phyloP scores from a whole-genome alignment of 2,329 filamentous ascomycete species.

The Alternaria angustiovoidea region DNA sequence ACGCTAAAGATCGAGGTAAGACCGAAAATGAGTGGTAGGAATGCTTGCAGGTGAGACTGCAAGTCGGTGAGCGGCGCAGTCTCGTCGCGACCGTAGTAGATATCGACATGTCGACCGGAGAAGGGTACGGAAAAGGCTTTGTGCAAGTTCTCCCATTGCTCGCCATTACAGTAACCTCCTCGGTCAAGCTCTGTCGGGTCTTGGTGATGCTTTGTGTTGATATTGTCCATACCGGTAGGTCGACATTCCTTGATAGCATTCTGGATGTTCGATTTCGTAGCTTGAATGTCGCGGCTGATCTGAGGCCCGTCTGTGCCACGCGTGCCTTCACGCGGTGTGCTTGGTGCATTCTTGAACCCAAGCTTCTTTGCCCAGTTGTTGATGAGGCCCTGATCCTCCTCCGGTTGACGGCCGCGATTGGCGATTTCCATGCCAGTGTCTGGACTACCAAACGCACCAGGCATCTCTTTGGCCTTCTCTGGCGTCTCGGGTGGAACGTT shows the following conservation, averaged over 20 bases:
- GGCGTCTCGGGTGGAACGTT: constrained; percentile 35
- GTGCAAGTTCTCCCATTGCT: constrained; percentile 49
- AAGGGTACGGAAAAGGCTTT: constrained; percentile 49
- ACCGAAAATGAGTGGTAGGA: constrained; percentile 46
- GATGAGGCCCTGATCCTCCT: constrained; percentile 40
- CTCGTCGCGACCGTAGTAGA: constrained; percentile 47
- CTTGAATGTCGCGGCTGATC: constrained; percentile 45
- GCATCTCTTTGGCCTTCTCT: constrained; percentile 44
- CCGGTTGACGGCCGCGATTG: constrained; percentile 30
- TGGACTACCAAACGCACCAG: constrained; percentile 48
- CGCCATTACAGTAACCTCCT: constrained; percentile 49
- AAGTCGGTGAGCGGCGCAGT: constrained; percentile 37
- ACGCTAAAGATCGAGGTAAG: constrained; percentile 68
- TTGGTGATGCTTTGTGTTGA: constrained; percentile 47
- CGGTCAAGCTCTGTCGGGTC: constrained; percentile 49
- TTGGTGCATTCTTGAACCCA: constrained; percentile 42
- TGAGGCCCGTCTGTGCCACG: constrained; percentile 42
- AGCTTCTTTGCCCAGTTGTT: constrained; percentile 51
- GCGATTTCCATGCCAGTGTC: constrained; percentile 42
- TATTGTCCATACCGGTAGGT: constrained; percentile 42
- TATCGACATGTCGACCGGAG: constrained; percentile 44
- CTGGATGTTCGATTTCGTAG: constrained; percentile 47
- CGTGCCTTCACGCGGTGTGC: constrained; percentile 19
- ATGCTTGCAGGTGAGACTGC: constrained; percentile 35
- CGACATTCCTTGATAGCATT: constrained; percentile 50